These are phyloP conservation scores for thale cress (Arabidopsis thaliana) DNA, from an alignment of 345 rosid genomes.

Conservation along the genomic window TAIR10.1 NC_003075.7:2743501-2744000, in stretches of 20 bases:
- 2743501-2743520: constrained; percentile 30
- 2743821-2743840: background rate
- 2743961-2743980: constrained; percentile 82
- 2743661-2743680: constrained; percentile 78
- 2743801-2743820: background rate
- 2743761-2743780: constrained; percentile 49
- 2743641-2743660: constrained; percentile 72
- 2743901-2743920: constrained; percentile 19
- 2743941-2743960: constrained; percentile 35
- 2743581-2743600: background rate
- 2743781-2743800: constrained; percentile 43
- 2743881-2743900: constrained; percentile 2
- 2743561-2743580: constrained; percentile 7
- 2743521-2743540: background rate
- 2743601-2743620: constrained; percentile 73
- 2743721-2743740: constrained; percentile 87
- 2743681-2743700: constrained; percentile 99
- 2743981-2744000: constrained; percentile 78
- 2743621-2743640: constrained; percentile 58
- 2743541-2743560: background rate
- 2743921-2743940: constrained; percentile 60
- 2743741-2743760: constrained; percentile 51
- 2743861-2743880: constrained; percentile 12
- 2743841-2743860: constrained; percentile 10
- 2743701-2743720: constrained; percentile 78